Conservation (phyloP, 2,329 filamentous ascomycete species). For the Lasiodiplodia theobromae region DNA sequence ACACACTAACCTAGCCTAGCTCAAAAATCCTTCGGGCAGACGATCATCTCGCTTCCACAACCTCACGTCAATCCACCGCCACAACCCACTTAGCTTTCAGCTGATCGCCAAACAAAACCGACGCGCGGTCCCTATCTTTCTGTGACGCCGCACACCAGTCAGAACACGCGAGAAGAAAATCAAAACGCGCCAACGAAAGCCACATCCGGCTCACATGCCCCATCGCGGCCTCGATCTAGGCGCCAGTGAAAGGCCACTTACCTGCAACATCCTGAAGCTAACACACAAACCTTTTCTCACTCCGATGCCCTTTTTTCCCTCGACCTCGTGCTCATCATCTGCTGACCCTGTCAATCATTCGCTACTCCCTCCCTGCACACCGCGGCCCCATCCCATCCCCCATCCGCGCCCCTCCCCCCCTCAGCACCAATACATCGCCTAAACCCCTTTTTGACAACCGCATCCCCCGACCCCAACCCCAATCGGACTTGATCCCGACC, state of each 20-base stretch:
- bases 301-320: not conserved
- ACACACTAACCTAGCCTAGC: not conserved
- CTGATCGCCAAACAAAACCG: not conserved
- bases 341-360: not conserved
- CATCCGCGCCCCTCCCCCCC: not conserved
- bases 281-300: not conserved
- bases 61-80: not conserved
- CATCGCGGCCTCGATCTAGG: not conserved
- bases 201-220: not conserved
- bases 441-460: not conserved
- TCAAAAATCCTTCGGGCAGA: not conserved
- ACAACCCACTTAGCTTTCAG: constrained; percentile 1
- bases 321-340: not conserved
- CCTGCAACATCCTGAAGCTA: not conserved
- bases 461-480: not conserved
- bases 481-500: not conserved
- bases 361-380: not conserved
- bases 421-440: not conserved
- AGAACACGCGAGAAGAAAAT: not conserved
- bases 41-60: not conserved
- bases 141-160: not conserved
- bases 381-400: not conserved
- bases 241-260: not conserved
- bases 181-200: constrained; percentile 4
- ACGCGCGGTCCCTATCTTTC: not conserved